Evolutionary conservation across 2,329 filamentous ascomycete species (phyloP).

Genomic region (Calonectria ilicicola): DNA sequence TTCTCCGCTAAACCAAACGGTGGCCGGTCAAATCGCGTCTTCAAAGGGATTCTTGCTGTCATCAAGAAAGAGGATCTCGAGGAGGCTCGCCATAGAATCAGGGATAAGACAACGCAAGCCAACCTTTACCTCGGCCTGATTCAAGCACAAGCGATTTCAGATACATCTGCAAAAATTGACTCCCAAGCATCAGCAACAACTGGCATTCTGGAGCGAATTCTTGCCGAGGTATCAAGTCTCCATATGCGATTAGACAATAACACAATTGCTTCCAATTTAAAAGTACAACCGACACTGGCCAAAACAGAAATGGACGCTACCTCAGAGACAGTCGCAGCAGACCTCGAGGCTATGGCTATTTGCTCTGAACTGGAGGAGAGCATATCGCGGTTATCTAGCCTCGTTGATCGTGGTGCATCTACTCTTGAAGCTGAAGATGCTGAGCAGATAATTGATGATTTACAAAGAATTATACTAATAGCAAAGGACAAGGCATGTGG

Average conservation of each 20-base stretch:
- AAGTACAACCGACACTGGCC: accelerated
- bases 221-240: conserved; percentile 16
- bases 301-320: neutral
- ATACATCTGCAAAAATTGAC: conserved; percentile 20
- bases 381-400: conserved; percentile 17
- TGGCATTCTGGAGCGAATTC: conserved; percentile 21
- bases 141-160: conserved; percentile 20
- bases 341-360: neutral
- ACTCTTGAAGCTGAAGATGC: conserved; percentile 27
- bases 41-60: neutral
- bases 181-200: conserved; percentile 11
- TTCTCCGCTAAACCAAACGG: neutral
- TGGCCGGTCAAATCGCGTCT: neutral
- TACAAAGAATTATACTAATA: conserved; percentile 9
- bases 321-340: neutral
- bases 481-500: conserved; percentile 10
- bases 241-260: conserved; percentile 1
- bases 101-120: conserved; percentile 24
- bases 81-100: conserved; percentile 14
- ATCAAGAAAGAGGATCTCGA: conserved; percentile 28
- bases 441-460: conserved; percentile 30
- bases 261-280: neutral
- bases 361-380: conserved; percentile 29
- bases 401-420: conserved; percentile 14
- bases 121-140: conserved; percentile 29